Base-by-base conservation (phyloP, 768 basidiomycete species). In the Gelatoporia subvermispora region DNA sequence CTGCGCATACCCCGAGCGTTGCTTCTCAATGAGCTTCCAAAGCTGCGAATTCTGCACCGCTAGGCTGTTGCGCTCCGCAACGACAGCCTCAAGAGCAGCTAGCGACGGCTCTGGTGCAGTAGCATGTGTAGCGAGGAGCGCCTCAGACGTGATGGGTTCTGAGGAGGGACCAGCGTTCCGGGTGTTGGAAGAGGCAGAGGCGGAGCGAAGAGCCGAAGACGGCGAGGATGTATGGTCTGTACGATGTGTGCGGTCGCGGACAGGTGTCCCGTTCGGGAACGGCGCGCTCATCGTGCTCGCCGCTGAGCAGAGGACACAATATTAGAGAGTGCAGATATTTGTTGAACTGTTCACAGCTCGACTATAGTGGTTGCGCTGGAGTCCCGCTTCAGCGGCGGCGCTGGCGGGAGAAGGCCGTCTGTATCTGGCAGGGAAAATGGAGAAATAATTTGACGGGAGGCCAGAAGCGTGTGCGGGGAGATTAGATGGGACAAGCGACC, bases 1-100 rank as follows among this genome's bases (percentile, higher is more conserved):
- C 48, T 86, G 82, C 51, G 78, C 81, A 62, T 88, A 88, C n/a
- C 83, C 88, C 18, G 79, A 67, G 47, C 90, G 79, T 65, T 93
- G 90, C 65, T 93, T 94, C 75, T 94, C 91, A 62, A 95, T 85
- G 53, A 94, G 77, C 66, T 93, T 94, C 93, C 93, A 95, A 18
- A 95, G 80, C 68, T 94, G 91, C 15, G 83, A 71, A 64, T 95
- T 95, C 71, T 95, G 93, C 3, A 81, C 68, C 10, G 85, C 79
- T 43, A 93, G 79, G 35, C 72, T 67, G 60, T 94, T 95, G 55
- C 93, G 80, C 60, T 97, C 93, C 15, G 74, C 74, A 22, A 95
- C 72, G 8, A 83, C 80, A 49, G 82, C 78, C 21, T 92, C 89
- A 23, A 95, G 76, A 3, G 93, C 91, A 31, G 65, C 68, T 37